phyloP scores from a whole-genome alignment of 352 stramenopile species.

The Globisporangium lucens region DNA sequence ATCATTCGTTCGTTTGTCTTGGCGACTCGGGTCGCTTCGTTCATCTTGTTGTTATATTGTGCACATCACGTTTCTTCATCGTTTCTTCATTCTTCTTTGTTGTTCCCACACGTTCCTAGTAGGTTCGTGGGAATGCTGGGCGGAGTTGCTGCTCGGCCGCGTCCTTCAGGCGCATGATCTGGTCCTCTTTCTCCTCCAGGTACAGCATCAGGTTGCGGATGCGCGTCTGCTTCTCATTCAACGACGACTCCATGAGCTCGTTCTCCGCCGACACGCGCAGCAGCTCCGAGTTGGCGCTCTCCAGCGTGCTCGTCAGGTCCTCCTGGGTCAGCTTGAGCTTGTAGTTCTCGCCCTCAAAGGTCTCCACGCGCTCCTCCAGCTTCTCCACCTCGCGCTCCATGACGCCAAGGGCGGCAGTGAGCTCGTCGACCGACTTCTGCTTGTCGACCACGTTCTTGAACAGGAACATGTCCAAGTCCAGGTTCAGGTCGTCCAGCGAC shows the following conservation, averaged over 20 bases:
- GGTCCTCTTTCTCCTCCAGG: conserved; percentile 63
- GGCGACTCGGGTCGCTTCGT: conserved; percentile 9
- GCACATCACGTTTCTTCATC: neutral
- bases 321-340: conserved; percentile 57
- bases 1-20: neutral
- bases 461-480: conserved; percentile 73
- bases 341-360: conserved; percentile 52
- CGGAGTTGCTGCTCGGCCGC: conserved; percentile 13
- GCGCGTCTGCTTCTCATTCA: conserved; percentile 58
- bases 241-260: conserved; percentile 35
- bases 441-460: conserved; percentile 73
- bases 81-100: neutral
- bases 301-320: conserved; percentile 40
- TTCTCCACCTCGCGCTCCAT: conserved; percentile 70
- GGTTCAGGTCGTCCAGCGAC: conserved; percentile 28
- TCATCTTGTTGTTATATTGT: neutral
- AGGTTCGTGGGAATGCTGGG: neutral
- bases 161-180: conserved; percentile 62
- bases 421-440: conserved; percentile 61
- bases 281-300: conserved; percentile 50
- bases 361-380: conserved; percentile 49
- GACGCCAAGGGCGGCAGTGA: conserved; percentile 52
- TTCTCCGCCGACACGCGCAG: conserved; percentile 59
- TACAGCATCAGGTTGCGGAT: conserved; percentile 54
- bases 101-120: neutral